Conservation (phyloP, 306 rosid genomes). For the Corylus americana region DNA sequence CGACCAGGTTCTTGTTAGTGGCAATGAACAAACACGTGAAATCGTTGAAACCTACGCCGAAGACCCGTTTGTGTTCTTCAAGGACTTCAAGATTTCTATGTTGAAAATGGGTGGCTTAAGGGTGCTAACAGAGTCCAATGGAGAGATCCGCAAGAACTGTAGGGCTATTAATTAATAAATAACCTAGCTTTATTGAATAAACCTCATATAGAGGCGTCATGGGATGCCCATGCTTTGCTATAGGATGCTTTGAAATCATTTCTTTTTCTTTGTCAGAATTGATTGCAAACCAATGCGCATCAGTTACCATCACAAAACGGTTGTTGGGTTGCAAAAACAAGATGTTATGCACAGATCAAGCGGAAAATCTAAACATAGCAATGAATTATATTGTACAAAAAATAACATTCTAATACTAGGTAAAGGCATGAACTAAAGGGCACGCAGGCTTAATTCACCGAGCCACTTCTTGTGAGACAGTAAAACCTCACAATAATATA, state of each 20-base stretch:
- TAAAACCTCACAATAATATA: background rate
- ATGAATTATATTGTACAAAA: background rate
- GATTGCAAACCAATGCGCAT: background rate
- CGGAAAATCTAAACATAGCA: background rate
- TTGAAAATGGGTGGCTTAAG: conserved; percentile 73
- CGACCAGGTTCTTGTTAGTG: conserved; percentile 55
- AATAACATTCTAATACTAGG: background rate
- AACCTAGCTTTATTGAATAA: background rate
- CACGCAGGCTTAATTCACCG: background rate
- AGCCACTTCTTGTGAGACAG: background rate
- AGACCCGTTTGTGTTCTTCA: conserved; percentile 49
- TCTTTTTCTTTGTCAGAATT: background rate
- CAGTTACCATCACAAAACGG: background rate
- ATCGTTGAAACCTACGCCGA: conserved; percentile 59
- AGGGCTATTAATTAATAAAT: conserved; percentile 29
- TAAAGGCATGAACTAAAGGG: background rate
- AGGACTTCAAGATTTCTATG: conserved; percentile 71
- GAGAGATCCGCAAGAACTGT: conserved; percentile 68
- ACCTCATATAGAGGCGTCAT: background rate
- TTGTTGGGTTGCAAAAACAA: background rate
- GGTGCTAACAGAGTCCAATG: conserved; percentile 20
- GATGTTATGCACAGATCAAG: background rate
- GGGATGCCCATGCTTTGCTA: background rate
- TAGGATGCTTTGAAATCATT: background rate
- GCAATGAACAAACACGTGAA: conserved; percentile 49